Evolutionary conservation across 371 early-diverging fungal genomes (phyloP).

Genomic region (Massospora cicadina): DNA sequence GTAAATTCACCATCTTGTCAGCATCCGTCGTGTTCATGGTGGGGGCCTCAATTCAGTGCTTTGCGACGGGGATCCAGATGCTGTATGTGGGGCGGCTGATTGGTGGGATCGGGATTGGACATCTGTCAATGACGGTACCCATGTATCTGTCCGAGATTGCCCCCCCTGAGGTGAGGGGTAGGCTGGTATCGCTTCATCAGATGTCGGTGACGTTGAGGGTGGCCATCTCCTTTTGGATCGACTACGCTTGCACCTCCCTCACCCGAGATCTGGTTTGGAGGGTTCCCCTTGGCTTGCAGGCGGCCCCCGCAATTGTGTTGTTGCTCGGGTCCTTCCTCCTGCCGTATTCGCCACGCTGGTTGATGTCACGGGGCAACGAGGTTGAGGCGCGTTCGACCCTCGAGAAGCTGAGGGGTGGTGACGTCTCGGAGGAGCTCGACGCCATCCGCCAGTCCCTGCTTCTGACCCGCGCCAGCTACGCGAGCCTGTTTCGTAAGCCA

Average conservation of each 20-base stretch:
- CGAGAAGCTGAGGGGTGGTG: constrained; percentile 40
- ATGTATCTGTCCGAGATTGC: constrained; percentile 79
- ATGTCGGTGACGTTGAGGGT: constrained; percentile 66
- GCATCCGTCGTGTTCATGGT: constrained; percentile 12
- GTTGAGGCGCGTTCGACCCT: constrained; percentile 44
- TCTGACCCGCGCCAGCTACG: constrained; percentile 52
- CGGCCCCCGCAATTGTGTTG: constrained; percentile 48
- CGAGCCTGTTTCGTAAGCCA: constrained; percentile 40
- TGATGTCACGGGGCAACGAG: constrained; percentile 24
- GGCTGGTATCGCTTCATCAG: constrained; percentile 74
- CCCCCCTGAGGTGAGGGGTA: constrained; percentile 66
- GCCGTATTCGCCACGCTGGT: constrained; percentile 87
- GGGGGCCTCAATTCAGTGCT: constrained; percentile 12
- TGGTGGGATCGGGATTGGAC: constrained; percentile 12
- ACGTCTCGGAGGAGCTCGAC: constrained; percentile 47
- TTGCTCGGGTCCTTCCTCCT: constrained; percentile 47
- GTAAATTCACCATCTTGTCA: constrained; percentile 11
- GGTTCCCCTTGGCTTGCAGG: constrained; percentile 61
- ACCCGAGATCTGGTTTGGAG: constrained; percentile 45
- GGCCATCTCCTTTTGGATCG: constrained; percentile 53
- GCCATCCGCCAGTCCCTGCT: constrained; percentile 45
- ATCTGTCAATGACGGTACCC: constrained; percentile 13
- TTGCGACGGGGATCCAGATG: constrained; percentile 1
- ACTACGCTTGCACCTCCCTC: constrained; percentile 35
- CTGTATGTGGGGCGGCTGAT: constrained; percentile 11